Evolutionary conservation across 2,329 filamentous ascomycete genomes (phyloP).

Genomic region (Teratosphaeria destructans): DNA sequence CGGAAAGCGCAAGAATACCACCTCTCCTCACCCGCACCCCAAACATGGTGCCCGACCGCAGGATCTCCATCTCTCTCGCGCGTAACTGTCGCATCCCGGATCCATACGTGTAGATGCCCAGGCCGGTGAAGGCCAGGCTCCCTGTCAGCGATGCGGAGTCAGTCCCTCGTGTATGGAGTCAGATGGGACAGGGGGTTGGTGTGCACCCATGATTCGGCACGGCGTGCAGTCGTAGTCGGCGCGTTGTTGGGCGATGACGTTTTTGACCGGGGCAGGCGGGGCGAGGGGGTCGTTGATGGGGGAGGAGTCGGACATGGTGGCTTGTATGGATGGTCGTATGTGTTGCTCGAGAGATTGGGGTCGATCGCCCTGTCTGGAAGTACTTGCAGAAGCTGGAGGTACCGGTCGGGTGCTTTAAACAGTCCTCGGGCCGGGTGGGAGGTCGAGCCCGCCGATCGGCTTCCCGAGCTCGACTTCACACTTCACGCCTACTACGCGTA

Average conservation of each 20-base stretch:
- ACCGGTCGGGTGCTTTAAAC: not conserved
- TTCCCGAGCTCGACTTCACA: not conserved
- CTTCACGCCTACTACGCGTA: not conserved
- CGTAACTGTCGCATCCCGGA: constrained; percentile 36
- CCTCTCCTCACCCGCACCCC: constrained; percentile 31
- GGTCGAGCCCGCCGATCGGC: not conserved
- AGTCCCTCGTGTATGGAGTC: not conserved
- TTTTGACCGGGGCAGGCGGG: constrained; percentile 10
- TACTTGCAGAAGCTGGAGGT: not conserved
- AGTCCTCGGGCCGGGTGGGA: not conserved
- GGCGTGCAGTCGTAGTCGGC: constrained; percentile 23
- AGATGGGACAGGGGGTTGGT: not conserved
- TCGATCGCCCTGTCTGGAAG: not conserved
- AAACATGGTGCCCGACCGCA: constrained; percentile 31
- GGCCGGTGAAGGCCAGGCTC: constrained; percentile 34
- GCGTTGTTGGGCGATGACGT: constrained; percentile 14
- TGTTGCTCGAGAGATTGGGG: not conserved
- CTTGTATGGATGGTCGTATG: not conserved
- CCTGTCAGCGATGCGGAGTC: constrained; percentile 21
- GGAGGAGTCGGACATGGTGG: not conserved
- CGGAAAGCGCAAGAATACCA: constrained; percentile 31
- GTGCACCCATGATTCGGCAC: constrained; percentile 24
- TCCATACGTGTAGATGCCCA: constrained; percentile 37
- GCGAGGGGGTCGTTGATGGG: constrained; percentile 4
- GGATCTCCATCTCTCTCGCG: constrained; percentile 30